Evolutionary conservation across 2,329 filamentous ascomycete genomes (phyloP).

Genomic region (Metarhizium rileyi): DNA sequence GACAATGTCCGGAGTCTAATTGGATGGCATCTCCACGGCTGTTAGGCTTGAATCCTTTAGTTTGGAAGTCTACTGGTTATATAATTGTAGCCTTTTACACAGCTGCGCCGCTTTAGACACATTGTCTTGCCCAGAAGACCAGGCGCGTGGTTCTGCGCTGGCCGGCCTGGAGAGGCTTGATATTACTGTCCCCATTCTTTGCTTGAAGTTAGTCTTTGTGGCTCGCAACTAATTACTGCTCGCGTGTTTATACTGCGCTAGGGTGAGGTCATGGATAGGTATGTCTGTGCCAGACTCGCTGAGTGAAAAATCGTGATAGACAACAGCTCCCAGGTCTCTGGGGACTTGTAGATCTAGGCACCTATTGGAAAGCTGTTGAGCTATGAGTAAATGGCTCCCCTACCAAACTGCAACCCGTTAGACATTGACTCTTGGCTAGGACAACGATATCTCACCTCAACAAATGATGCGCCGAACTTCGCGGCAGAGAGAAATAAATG

Average conservation of each 20-base stretch:
- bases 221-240: slow-evolving; percentile 17
- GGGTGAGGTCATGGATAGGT: slow-evolving; percentile 27
- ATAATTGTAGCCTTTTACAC: slow-evolving; percentile 23
- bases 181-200: slow-evolving; percentile 5
- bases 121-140: slow-evolving; percentile 13
- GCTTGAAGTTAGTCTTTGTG: slow-evolving; percentile 1
- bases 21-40: slow-evolving; percentile 29
- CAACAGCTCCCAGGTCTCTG: slow-evolving; percentile 27
- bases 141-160: slow-evolving; percentile 14
- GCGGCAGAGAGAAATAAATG: slow-evolving; percentile 25
- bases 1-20: too few species aligned
- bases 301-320: slow-evolving; percentile 32
- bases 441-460: slow-evolving; percentile 17
- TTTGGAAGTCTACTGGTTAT: slow-evolving; percentile 29
- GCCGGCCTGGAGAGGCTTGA: too few species aligned
- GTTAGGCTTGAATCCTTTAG: slow-evolving; percentile 30
- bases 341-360: slow-evolving; percentile 29
- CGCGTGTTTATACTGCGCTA: slow-evolving; percentile 26
- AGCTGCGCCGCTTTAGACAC: slow-evolving; percentile 12
- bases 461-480: slow-evolving; percentile 23
- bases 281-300: slow-evolving; percentile 32
- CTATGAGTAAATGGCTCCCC: neutral
- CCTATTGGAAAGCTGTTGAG: neutral
- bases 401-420: slow-evolving; percentile 7
- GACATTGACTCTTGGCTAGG: neutral